These are phyloP conservation scores for Aspergillus incahuasiensis DNA, from an alignment of 495 filamentous ascomycete species.

Conservation along the genomic window DNA sequence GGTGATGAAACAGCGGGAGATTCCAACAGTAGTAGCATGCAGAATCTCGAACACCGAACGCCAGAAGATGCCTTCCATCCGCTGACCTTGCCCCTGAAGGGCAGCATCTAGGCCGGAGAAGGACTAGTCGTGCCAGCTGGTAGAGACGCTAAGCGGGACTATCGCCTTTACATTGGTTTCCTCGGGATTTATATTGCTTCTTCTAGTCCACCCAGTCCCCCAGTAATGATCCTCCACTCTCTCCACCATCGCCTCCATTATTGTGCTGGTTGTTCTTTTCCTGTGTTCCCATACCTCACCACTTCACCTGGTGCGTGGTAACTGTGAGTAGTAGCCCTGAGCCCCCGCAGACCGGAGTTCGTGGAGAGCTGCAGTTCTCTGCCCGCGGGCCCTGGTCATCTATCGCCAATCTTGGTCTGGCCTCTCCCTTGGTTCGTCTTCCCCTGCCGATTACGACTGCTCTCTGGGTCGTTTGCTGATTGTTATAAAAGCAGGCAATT, in stretches of 20 bases:
- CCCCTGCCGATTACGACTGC: background rate
- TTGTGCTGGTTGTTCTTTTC: background rate
- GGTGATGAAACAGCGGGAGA: background rate
- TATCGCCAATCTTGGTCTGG: slow-evolving; percentile 5
- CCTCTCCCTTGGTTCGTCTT: slow-evolving; percentile 9
- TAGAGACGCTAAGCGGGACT: slow-evolving; percentile 2
- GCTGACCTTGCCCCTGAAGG: slow-evolving; percentile 13
- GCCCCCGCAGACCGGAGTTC: background rate
- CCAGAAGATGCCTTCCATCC: background rate
- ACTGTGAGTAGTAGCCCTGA: no score
- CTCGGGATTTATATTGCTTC: background rate
- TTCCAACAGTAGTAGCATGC: slow-evolving; percentile 5
- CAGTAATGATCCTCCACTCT: background rate
- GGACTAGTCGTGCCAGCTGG: slow-evolving; percentile 13
- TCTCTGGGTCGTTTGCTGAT: background rate
- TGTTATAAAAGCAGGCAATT: background rate
- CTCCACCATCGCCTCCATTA: background rate
- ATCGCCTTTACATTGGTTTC: slow-evolving; percentile 2
- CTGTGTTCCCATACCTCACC: background rate
- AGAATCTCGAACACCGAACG: slow-evolving; percentile 14
- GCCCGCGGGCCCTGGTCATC: background rate
- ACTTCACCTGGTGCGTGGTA: background rate
- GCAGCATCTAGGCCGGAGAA: background rate
- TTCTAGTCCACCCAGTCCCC: background rate
- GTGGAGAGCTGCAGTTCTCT: background rate